These are phyloP conservation scores for Haplosporangium sp. DNA, from an alignment of 371 early-diverging fungal species.

Conservation along the genomic window DNA sequence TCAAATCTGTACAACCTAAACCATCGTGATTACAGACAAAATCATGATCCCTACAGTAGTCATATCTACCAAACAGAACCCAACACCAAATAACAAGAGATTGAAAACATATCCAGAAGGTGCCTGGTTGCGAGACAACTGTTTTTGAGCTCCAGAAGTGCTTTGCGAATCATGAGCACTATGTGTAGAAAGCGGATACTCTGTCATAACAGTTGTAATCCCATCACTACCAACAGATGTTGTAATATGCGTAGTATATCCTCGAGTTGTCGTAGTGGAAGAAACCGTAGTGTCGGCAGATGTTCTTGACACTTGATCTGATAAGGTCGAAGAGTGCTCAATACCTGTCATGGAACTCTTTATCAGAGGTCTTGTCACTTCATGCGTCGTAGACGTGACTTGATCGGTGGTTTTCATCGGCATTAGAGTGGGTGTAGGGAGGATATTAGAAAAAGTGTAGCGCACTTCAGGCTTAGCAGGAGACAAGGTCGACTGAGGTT, in stretches of 20 bases:
- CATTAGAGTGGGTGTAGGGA: neutral
- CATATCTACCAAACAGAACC: neutral
- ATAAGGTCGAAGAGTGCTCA: neutral
- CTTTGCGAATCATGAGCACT: neutral
- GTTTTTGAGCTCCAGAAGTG: conserved; percentile 23
- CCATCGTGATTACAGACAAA: conserved; percentile 8
- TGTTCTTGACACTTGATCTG: conserved; percentile 6
- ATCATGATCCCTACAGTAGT: conserved; percentile 5
- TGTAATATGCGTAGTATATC: conserved; percentile 20
- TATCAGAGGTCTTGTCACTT: neutral
- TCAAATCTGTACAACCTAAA: too few relatives aligned
- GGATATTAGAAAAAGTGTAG: neutral
- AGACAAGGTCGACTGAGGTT: neutral
- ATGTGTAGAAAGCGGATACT: conserved; percentile 40
- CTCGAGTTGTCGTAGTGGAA: conserved; percentile 38
- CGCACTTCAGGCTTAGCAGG: neutral
- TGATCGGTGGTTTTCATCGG: neutral
- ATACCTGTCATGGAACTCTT: neutral
- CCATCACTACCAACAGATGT: conserved; percentile 38
- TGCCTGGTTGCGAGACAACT: neutral
- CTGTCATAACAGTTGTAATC: conserved; percentile 38
- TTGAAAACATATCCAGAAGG: conserved; percentile 3
- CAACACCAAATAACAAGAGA: conserved; percentile 1
- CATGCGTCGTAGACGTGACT: neutral
- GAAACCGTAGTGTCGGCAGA: conserved; percentile 30